phyloP scores from a whole-genome alignment of 2,329 filamentous ascomycete species.

The Westerdykella ornata region DNA sequence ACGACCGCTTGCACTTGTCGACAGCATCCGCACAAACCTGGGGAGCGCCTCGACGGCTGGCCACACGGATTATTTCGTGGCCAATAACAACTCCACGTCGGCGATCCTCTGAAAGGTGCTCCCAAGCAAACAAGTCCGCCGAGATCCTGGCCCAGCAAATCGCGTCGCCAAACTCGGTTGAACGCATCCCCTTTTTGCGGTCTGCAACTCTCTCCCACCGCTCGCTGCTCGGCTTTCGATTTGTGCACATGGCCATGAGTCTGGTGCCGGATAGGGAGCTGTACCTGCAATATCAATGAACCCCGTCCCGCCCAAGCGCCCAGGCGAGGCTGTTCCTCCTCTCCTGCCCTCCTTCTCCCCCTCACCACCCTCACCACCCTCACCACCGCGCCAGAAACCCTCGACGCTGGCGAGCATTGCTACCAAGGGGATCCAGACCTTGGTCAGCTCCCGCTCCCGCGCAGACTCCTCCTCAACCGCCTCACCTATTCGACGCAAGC shows the following conservation, averaged over 20 bases:
- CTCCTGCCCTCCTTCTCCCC: conserved; percentile 1
- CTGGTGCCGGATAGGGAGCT: conserved; percentile 16
- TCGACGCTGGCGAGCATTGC: conserved; percentile 37
- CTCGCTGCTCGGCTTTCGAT: conserved; percentile 17
- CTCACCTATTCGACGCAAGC: conserved; percentile 48
- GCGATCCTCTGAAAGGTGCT: conserved; percentile 23
- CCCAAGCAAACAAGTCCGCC: too few relatives aligned
- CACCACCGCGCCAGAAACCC: conserved; percentile 27
- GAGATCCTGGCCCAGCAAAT: too few relatives aligned
- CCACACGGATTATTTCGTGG: conserved; percentile 1
- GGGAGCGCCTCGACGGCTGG: conserved; percentile 14
- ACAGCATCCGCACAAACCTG: neutral
- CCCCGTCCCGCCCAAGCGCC: conserved; percentile 20
- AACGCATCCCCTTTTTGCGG: conserved; percentile 24
- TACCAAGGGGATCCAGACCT: conserved; percentile 31
- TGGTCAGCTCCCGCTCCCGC: conserved; percentile 41
- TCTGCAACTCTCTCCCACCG: conserved; percentile 18
- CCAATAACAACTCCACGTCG: conserved; percentile 29
- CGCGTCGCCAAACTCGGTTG: conserved; percentile 20
- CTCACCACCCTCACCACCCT: conserved; percentile 21
- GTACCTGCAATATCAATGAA: conserved; percentile 36
- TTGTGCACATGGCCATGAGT: conserved; percentile 34
- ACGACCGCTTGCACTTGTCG: too few relatives aligned
- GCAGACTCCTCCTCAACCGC: conserved; percentile 38
- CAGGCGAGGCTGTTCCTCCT: conserved; percentile 18